Evolutionary conservation across 2,329 filamentous ascomycete genomes (phyloP).

Genomic region (Colletotrichum somersetense): DNA sequence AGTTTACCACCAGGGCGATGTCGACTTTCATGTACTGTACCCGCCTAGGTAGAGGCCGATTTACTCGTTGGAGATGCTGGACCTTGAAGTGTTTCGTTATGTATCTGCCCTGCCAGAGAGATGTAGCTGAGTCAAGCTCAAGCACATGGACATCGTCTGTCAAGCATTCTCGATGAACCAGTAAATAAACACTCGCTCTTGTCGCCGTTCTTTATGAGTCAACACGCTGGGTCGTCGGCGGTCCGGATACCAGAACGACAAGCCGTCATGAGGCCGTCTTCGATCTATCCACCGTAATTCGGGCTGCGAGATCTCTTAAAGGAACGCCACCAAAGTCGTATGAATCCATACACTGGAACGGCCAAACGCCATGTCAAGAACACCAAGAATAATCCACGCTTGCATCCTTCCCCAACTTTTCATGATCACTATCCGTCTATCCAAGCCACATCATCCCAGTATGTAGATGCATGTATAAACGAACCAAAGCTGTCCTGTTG

Average conservation of each 20-base stretch:
- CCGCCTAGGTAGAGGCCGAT: no score
- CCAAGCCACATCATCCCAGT: not conserved
- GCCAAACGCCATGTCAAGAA: not conserved
- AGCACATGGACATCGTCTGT: no score
- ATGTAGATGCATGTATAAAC: slow-evolving; percentile 7
- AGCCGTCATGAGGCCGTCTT: not conserved
- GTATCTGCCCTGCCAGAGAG: not conserved
- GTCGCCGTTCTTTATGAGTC: not conserved
- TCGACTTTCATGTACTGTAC: no score
- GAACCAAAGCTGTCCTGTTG: slow-evolving; percentile 24
- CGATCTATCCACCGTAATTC: no score
- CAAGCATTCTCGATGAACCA: no score
- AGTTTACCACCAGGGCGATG: not conserved
- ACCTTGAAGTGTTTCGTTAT: not conserved
- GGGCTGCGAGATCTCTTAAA: not conserved
- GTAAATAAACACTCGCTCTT: not conserved
- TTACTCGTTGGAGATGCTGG: not conserved
- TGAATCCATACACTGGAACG: not conserved
- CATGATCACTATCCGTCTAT: not conserved
- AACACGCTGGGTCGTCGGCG: no score
- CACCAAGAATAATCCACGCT: not conserved
- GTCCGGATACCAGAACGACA: not conserved
- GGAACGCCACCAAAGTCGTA: not conserved
- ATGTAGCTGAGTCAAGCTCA: not conserved
- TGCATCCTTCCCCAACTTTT: slow-evolving; percentile 5